Evolutionary conservation across 306 rosid genomes (phyloP), one percentile per base, ranked within the genome.

Genomic region (Quercus berberidifolia): DNA sequence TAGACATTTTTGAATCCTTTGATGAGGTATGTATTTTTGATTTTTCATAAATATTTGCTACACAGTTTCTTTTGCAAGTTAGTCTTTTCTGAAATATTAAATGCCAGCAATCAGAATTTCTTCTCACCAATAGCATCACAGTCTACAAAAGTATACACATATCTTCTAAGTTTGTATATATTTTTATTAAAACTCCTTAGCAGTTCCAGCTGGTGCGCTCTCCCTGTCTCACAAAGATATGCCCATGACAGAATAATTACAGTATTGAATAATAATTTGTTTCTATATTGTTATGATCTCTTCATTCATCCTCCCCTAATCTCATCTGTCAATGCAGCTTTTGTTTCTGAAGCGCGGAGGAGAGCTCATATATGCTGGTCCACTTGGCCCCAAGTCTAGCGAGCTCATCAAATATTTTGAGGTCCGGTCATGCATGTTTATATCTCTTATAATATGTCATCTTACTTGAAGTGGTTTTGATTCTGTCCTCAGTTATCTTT

Each of bases 341-440:
- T 77, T 96, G 70, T 93, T 83, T 75, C 83, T 96, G 99, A 96
- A 96, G 93, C 97, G 99, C 28, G 99, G 99, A 76, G 99, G 99
- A 79, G 90, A 93, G 87, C 92, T 96, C 86, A 93, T 96, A 83
- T 96, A 93, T 84, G 99, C 99, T 74, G 99, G 99, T 86, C 96
- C 96, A 65, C 97, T 96, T 52, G 99, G 99, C 60, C 94, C 93
- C 73, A 93, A 84, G 83, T 96, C 99, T 76, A 81, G 82, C 82
- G 96, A 96, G 77, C 89, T 96, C 54, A 80, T 96, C 75, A 86
- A 88, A 79, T 96, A 96, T 85, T 93, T 96, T 69, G 96, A 96
- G 98, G 99, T 96, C 77, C 71, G 88, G 78, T 79, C 57, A 82
- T 70, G 77, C 81, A 17, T 2, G 58, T 75, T 73, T 52, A 69